Evolutionary conservation across 306 rosid genomes (phyloP), one percentile per base, ranked within the genome.

Genomic region (Castanospermum australe): DNA sequence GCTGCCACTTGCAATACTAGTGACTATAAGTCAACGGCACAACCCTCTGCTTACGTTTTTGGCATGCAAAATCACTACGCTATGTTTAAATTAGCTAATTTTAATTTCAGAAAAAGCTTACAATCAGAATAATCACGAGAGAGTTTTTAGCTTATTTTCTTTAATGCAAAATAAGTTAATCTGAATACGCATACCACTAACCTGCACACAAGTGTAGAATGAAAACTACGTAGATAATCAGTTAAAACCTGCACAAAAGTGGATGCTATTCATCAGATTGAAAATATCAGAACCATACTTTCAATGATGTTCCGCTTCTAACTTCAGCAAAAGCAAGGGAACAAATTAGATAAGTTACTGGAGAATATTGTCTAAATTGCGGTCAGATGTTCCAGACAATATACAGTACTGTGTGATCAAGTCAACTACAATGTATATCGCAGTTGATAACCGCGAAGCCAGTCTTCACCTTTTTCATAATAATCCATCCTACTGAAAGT

Each of bases 381-480:
- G 73, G 39, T 76, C 54, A 44, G 32, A 25, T 33, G 63, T 30
- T 44, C 10, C 22, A 75, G 65, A 62, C 18, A 1, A 73, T 47
- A 45, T 77, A 69, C 45, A 77, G 54, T 5, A 73, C 62, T 67
- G 24, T 50, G 17, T 35, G 48, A 61, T 22, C 28, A 61, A 66
- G 33, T 36, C 15, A 45, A 59, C 76, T 77, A 91, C 11, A 88
- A 70, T 21, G 85, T 81, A 70, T 90, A 89, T 14, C 18, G 86
- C 47, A 90, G 83, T 35, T 86, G 94, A 85, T 92, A 90, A 36
- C 80, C 22, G 69, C 92, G 96, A 69, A 90, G 91, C 86, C 88
- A 83, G 62, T 92, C 97, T 75, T 90, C 96, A 45, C 96, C 96
- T 76, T 86, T 85, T 79, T 89, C 97, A 60, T 86, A 69, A 70